Evolutionary conservation across 2,329 filamentous ascomycete genomes (phyloP).

Genomic region (Colletotrichum sp.): DNA sequence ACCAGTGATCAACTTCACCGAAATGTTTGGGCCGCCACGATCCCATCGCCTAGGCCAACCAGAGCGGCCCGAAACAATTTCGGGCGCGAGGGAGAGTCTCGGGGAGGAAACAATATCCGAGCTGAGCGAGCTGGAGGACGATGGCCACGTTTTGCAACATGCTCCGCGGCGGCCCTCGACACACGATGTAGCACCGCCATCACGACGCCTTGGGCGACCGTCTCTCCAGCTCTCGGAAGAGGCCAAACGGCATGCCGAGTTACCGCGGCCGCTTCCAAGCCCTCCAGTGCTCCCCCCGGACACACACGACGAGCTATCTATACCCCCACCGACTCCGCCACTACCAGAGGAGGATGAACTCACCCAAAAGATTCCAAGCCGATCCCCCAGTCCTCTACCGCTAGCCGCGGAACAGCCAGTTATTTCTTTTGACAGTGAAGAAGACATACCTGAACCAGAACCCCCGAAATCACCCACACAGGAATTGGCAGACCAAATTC

Average conservation of each 20-base stretch:
- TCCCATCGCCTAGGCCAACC: background rate
- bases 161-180: background rate
- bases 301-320: background rate
- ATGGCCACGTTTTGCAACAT: conserved; percentile 25
- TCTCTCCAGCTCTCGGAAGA: background rate
- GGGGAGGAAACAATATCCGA: conserved; percentile 48
- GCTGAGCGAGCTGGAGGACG: conserved; percentile 59
- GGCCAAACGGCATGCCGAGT: background rate
- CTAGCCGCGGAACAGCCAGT: background rate
- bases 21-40: conserved; percentile 18
- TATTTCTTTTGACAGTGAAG: background rate
- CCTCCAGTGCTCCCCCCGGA: conserved; percentile 9
- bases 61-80: conserved; percentile 13
- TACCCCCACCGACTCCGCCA: conserved; percentile 16
- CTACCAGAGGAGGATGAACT: conserved; percentile 9
- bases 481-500: conserved; percentile 59
- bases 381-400: conserved; percentile 1
- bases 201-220: background rate
- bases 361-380: background rate
- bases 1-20: conserved; percentile 25
- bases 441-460: conserved; percentile 13
- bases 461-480: conserved; percentile 47
- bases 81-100: conserved; percentile 5
- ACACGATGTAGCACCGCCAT: background rate
- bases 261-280: background rate